These are phyloP conservation scores for Apiospora kogelbergensis DNA, from an alignment of 2,329 filamentous ascomycete genomes.

Conservation along the genomic window DNA sequence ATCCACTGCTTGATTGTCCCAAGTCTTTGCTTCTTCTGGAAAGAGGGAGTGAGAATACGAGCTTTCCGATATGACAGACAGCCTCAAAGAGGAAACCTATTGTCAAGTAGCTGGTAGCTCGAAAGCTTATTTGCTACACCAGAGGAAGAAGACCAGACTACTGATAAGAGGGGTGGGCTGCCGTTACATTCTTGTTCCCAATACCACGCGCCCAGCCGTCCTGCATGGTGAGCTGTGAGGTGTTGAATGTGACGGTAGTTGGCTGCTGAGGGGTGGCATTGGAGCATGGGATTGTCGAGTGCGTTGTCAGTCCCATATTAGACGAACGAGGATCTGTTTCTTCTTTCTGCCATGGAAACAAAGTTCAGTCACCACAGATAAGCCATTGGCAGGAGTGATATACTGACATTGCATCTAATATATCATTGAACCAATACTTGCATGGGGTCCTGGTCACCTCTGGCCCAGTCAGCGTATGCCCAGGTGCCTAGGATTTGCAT, in stretches of 20 bases:
- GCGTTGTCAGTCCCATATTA: neutral
- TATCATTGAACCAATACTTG: neutral
- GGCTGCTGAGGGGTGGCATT: neutral
- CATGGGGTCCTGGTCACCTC: neutral
- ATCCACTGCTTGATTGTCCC: neutral
- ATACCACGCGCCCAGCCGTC: neutral
- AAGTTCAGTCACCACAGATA: neutral
- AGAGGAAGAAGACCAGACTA: neutral
- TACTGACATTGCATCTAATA: neutral
- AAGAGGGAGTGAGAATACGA: neutral
- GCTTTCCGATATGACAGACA: neutral
- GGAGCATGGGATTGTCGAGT: neutral
- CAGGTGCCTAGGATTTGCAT: neutral
- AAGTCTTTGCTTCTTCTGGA: neutral
- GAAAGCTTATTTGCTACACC: constrained; percentile 1
- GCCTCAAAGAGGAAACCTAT: neutral
- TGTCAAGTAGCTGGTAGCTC: neutral
- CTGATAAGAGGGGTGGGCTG: neutral
- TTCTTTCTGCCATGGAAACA: neutral
- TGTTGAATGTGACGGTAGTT: neutral
- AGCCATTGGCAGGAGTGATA: neutral
- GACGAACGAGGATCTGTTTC: neutral
- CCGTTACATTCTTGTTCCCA: neutral
- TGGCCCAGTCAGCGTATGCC: neutral
- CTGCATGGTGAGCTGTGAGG: neutral